Evolutionary conservation across 441 rosid genomes (phyloP), one percentile per base, ranked within the genome.

Genomic region (Hura crepitans): DNA sequence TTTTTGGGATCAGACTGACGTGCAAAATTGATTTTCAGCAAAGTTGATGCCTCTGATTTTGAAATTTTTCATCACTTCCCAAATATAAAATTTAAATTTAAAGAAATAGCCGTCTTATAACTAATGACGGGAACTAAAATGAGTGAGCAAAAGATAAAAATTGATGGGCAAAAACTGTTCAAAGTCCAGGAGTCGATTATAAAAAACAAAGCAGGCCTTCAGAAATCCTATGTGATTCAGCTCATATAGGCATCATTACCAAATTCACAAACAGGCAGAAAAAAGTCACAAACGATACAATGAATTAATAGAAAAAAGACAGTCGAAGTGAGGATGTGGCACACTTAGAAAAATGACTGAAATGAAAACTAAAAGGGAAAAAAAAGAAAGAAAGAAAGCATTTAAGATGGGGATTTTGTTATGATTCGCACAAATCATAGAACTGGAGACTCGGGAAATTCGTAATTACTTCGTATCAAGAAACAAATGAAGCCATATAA

Each of bases 1-100:
- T 15, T 39, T 42, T 2, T 22, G 65, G 75, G 73, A 49, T 75
- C 70, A 67, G 68, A 65, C 77, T 72, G 78, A 79, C 72, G 77
- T 68, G 72, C 78, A 70, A 74, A 30, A 62, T 13, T 70, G 17
- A 50, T 22, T 15, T 28, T 74, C 75, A 74, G 66, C 72, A 74
- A 46, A 60, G 70, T 67, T n/a, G 35, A 60, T 46, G 54, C 46
- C 46, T 42, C 46, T 42, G 46, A 10, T 42, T 42, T 42, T 42
- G 46, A 42, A 42, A 42, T 10, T 42, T 42, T 42, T 42, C 14
- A 42, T 42, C 46, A 42, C 12, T 14, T 42, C 46, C 39, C 39
- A 35, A 4, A 35, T 35, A 35, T 35, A 5, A 35, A 35, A 4
- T 35, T 35, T 0, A 35, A 5, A 35, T 35, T 3, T 4, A 35